A percentile compares a stretch with the other conserved stretches of the same genome.
phyloP scores from a whole-genome alignment of 305 asterid genomes.

The Fraxinus greggii region DNA sequence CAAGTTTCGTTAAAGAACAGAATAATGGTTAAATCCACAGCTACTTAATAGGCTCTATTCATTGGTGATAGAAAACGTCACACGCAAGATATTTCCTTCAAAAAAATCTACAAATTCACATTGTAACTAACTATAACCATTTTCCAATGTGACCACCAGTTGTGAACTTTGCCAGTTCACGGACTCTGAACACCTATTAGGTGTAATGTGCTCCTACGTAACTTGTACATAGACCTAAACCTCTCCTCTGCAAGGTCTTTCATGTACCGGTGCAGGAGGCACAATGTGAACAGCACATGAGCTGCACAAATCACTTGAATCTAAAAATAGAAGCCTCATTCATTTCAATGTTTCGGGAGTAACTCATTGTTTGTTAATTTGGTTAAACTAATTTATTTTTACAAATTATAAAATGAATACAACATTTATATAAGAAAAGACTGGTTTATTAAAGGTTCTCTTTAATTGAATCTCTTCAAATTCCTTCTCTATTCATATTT shows the following conservation, averaged over 20 bases:
- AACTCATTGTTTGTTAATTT: neutral
- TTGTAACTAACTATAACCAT: neutral
- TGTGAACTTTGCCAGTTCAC: neutral
- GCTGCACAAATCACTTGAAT: neutral
- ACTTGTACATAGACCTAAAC: neutral
- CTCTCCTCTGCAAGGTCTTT: neutral
- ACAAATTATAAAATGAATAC: neutral
- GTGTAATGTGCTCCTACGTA: neutral
- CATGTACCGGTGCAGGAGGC: neutral
- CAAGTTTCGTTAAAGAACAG: neutral
- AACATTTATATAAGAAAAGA: too few species aligned
- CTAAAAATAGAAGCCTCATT: neutral
- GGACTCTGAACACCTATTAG: neutral
- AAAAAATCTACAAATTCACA: neutral
- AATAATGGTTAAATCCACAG: neutral
- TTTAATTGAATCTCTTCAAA: neutral
- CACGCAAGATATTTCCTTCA: neutral
- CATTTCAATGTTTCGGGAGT: neutral
- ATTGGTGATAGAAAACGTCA: neutral
- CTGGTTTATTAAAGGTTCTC: neutral
- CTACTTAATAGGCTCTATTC: neutral
- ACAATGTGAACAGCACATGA: neutral
- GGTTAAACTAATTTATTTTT: neutral
- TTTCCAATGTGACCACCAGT: neutral
- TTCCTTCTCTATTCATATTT: neutral